phyloP scores from a whole-genome alignment of 441 rosid genomes.

The Erodium texanum region DNA sequence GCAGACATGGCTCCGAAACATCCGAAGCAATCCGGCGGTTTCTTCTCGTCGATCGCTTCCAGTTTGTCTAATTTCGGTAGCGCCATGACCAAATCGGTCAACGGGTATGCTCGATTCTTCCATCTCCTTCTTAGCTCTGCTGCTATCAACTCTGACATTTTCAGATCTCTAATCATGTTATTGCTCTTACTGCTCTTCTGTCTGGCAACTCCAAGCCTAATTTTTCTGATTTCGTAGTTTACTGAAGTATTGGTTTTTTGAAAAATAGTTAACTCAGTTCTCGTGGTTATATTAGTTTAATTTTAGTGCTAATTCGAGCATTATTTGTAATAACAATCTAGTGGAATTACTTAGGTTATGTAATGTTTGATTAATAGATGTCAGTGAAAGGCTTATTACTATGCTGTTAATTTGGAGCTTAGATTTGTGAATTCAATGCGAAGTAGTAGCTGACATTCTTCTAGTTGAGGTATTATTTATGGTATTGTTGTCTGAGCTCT shows the following conservation, averaged over 20 bases:
- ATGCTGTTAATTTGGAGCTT: neutral
- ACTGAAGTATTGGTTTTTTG: neutral
- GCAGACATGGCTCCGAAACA: conserved; percentile 53
- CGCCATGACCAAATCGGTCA: conserved; percentile 81
- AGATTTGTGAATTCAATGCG: neutral
- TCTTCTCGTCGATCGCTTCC: conserved; percentile 69
- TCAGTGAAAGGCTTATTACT: neutral
- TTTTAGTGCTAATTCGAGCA: neutral
- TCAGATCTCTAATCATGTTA: neutral
- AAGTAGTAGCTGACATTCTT: neutral
- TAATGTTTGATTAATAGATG: neutral
- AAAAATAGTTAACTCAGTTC: neutral
- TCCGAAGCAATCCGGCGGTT: conserved; percentile 49
- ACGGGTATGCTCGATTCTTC: conserved; percentile 46
- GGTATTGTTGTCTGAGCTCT: neutral
- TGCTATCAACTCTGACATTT: neutral
- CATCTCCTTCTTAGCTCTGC: conserved; percentile 3
- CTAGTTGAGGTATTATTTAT: neutral
- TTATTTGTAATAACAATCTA: neutral
- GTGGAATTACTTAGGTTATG: neutral
- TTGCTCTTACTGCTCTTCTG: neutral
- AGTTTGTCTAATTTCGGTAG: conserved; percentile 59
- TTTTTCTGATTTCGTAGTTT: neutral
- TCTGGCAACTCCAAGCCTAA: neutral
- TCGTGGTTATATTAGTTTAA: neutral